Percentiles rank a stretch among this genome's conserved stretches.
Evolutionary conservation across 2,329 filamentous ascomycete genomes (phyloP).

Genomic region (Paradendryphiella salina): DNA sequence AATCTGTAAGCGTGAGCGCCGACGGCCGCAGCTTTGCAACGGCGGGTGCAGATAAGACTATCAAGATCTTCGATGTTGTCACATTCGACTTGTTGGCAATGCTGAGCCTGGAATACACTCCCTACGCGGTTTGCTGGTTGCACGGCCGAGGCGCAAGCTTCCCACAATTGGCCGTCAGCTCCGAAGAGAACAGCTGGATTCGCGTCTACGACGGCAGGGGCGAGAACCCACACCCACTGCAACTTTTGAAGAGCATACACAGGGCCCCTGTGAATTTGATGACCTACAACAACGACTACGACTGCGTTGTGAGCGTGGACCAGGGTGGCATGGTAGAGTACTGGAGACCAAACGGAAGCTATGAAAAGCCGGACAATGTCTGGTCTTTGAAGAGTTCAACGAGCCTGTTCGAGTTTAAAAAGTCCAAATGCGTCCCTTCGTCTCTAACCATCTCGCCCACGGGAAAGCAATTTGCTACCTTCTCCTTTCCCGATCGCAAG

Average conservation of each 20-base stretch:
- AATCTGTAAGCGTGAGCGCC: conserved; percentile 78
- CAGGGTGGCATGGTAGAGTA: conserved; percentile 95
- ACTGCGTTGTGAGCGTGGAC: conserved; percentile 90
- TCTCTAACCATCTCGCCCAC: conserved; percentile 84
- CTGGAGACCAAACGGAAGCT: conserved; percentile 79
- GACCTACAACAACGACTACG: conserved; percentile 83
- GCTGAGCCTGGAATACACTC: conserved; percentile 73
- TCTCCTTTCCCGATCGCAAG: conserved; percentile 92
- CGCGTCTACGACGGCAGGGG: conserved; percentile 88
- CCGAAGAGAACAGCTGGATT: conserved; percentile 71
- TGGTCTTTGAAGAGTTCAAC: conserved; percentile 94
- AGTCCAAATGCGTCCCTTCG: conserved; percentile 78
- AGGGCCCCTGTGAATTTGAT: conserved; percentile 79
- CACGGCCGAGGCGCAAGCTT: conserved; percentile 83
- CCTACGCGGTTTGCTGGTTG: conserved; percentile 87
- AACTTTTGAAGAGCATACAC: conserved; percentile 80
- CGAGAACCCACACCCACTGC: conserved; percentile 73
- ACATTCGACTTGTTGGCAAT: conserved; percentile 71
- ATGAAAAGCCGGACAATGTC: conserved; percentile 88
- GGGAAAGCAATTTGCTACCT: conserved; percentile 81
- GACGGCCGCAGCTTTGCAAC: conserved; percentile 95
- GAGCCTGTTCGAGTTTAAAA: conserved; percentile 95
- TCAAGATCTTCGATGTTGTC: conserved; percentile 78
- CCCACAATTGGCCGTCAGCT: conserved; percentile 81
- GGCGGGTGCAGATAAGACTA: conserved; percentile 73